Conservation (phyloP, 148 eudicot species). For the Chenopodium album region DNA sequence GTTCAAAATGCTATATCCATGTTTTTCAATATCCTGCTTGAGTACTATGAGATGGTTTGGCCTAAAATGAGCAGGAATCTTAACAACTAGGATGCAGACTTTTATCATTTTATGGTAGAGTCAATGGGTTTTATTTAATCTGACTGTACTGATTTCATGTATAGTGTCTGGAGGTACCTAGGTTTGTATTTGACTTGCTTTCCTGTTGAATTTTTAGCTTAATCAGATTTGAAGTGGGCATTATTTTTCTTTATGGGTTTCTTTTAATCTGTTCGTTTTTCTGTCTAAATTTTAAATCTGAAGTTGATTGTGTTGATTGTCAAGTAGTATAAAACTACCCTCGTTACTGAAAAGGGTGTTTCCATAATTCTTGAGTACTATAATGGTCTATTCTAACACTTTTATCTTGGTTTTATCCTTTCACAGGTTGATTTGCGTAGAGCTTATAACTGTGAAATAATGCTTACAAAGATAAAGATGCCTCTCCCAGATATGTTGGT, state of each 20-base stretch:
- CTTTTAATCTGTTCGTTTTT: neutral
- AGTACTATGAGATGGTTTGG: neutral
- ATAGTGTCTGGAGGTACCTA: neutral
- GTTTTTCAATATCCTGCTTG: neutral
- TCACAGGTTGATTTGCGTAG: slow-evolving; percentile 89
- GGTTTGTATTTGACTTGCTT: neutral
- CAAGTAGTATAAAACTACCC: no score
- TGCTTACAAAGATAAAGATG: slow-evolving; percentile 96
- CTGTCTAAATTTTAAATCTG: neutral
- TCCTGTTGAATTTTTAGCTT: neutral
- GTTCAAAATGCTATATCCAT: neutral
- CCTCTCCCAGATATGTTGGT: slow-evolving; percentile 96
- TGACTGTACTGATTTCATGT: neutral
- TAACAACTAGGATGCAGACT: neutral
- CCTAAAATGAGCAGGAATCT: neutral
- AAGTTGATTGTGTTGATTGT: neutral
- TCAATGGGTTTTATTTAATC: neutral
- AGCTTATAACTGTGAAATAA: slow-evolving; percentile 96
- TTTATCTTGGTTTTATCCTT: slow-evolving; percentile 7
- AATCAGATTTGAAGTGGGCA: neutral
- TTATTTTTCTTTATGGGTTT: neutral
- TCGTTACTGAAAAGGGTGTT: no score
- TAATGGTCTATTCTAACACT: neutral
- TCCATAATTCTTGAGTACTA: no score
- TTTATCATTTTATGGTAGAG: neutral